These are phyloP conservation scores for Alternaria ethzedia DNA, from an alignment of 2,329 filamentous ascomycete genomes.

Conservation along the genomic window DNA sequence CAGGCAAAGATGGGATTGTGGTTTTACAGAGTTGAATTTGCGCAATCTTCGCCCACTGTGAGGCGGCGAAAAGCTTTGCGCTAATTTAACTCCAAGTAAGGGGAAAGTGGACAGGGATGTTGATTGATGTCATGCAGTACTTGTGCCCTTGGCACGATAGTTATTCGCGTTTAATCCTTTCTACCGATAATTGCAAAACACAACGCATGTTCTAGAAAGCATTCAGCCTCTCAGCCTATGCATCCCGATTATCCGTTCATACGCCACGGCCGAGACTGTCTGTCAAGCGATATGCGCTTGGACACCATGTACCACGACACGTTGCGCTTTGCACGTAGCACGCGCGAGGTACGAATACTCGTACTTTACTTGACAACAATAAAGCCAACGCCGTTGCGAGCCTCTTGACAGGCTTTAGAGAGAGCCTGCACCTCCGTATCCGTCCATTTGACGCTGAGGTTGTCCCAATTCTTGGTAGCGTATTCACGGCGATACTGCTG, in stretches of 20 bases:
- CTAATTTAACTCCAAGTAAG: constrained; percentile 15
- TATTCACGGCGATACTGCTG: constrained; percentile 64
- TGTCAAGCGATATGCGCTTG: constrained; percentile 21
- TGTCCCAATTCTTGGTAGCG: constrained; percentile 66
- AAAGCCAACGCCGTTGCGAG: constrained; percentile 65
- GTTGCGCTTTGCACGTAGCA: constrained; percentile 23
- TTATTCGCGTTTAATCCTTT: neutral
- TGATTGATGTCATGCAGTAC: constrained; percentile 7
- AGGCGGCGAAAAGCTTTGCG: constrained; percentile 12
- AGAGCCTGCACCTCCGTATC: constrained; percentile 68
- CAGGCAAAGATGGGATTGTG: neutral
- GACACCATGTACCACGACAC: constrained; percentile 31
- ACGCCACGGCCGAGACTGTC: constrained; percentile 6
- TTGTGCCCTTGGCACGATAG: neutral
- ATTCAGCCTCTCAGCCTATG: constrained; percentile 10
- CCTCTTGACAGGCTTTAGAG: constrained; percentile 61
- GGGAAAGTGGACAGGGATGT: constrained; percentile 13
- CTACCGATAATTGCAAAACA: neutral
- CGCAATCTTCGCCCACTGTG: constrained; percentile 12
- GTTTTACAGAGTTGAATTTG: constrained; percentile 9
- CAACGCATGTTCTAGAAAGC: neutral
- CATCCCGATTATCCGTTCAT: constrained; percentile 12
- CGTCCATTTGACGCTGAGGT: constrained; percentile 68
- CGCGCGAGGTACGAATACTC: constrained; percentile 37
- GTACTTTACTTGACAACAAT: constrained; percentile 62